Percentiles rank a stretch among this genome's conserved stretches.
These are phyloP conservation scores for Claviceps pusilla DNA, from an alignment of 2,329 filamentous ascomycete genomes.

Conservation along the genomic window DNA sequence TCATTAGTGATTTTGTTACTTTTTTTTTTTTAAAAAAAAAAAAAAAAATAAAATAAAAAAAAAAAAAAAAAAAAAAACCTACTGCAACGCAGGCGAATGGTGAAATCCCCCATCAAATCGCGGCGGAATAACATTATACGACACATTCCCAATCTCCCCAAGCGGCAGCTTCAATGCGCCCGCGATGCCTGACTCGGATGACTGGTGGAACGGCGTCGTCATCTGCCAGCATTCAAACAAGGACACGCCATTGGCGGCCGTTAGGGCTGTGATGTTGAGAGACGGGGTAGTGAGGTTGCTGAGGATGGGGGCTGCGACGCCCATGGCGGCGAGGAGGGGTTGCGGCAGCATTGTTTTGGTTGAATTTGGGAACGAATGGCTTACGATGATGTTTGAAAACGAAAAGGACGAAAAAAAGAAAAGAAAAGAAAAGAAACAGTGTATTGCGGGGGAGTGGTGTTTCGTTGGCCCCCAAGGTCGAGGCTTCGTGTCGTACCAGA, in stretches of 20 bases:
- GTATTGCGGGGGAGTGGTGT: too few relatives aligned
- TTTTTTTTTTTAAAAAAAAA: neutral
- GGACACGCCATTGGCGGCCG: slow-evolving; percentile 21
- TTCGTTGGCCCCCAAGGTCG: too few relatives aligned
- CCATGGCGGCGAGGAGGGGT: neutral
- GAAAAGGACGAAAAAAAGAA: too few relatives aligned
- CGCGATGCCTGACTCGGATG: slow-evolving; percentile 16
- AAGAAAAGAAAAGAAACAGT: too few relatives aligned
- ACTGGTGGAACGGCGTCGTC: slow-evolving; percentile 7
- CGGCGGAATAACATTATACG: slow-evolving; percentile 23
- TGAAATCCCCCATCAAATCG: slow-evolving; percentile 25
- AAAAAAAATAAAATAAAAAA: neutral
- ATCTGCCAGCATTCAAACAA: slow-evolving; percentile 32
- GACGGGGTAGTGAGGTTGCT: slow-evolving; percentile 1
- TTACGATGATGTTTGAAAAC: too few relatives aligned
- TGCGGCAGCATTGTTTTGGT: neutral
- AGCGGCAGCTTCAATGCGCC: slow-evolving; percentile 18
- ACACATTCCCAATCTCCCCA: slow-evolving; percentile 17
- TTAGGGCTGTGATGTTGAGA: slow-evolving; percentile 28
- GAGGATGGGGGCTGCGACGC: neutral
- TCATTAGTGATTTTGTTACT: neutral
- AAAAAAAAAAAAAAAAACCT: slow-evolving; percentile 4
- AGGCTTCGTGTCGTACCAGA: too few relatives aligned
- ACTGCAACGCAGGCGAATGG: slow-evolving; percentile 27
- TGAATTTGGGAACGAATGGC: too few relatives aligned